Conservation (phyloP, 805 yeast species). For the Wickerhamomyces mucosus region DNA sequence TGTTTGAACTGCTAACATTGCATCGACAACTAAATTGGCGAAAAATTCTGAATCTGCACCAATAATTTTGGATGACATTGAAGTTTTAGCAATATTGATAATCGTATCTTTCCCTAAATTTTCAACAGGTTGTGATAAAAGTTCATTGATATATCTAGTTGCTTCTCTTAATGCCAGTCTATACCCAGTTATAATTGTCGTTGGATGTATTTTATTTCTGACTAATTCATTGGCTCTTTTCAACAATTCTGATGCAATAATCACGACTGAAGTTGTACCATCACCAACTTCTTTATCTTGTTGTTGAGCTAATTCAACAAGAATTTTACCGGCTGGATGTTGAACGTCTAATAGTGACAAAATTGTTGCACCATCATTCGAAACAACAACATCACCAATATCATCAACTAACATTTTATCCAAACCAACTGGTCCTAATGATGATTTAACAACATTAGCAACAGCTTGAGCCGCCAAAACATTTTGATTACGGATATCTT, state of each 20-base stretch:
- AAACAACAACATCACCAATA: slow-evolving; percentile 97
- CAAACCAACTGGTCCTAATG: slow-evolving; percentile 95
- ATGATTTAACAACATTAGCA: slow-evolving; percentile 92
- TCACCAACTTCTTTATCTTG: slow-evolving; percentile 99
- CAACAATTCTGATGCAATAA: slow-evolving; percentile 86
- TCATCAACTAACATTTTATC: slow-evolving; percentile 99
- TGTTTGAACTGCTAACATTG: slow-evolving; percentile 91
- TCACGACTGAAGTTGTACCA: slow-evolving; percentile 96
- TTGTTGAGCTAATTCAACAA: slow-evolving; percentile 96
- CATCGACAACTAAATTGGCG: slow-evolving; percentile 85
- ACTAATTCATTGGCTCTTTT: slow-evolving; percentile 92
- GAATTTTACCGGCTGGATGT: slow-evolving; percentile 97
- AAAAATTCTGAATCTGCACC: slow-evolving; percentile 92
- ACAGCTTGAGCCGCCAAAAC: slow-evolving; percentile 97
- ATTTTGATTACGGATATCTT: slow-evolving; percentile 92
- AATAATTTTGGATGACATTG: slow-evolving; percentile 94
- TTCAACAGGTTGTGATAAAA: slow-evolving; percentile 72
- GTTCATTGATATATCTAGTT: slow-evolving; percentile 70
- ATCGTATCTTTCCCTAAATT: slow-evolving; percentile 68
- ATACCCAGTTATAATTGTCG: slow-evolving; percentile 95
- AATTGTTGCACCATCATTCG: slow-evolving; percentile 98
- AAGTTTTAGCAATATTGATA: slow-evolving; percentile 88
- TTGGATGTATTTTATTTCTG: slow-evolving; percentile 91
- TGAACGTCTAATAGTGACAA: slow-evolving; percentile 85
- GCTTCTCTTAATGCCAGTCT: slow-evolving; percentile 91